Base-by-base conservation (phyloP, 106 monocot species). In the Acorus gramineus region DNA sequence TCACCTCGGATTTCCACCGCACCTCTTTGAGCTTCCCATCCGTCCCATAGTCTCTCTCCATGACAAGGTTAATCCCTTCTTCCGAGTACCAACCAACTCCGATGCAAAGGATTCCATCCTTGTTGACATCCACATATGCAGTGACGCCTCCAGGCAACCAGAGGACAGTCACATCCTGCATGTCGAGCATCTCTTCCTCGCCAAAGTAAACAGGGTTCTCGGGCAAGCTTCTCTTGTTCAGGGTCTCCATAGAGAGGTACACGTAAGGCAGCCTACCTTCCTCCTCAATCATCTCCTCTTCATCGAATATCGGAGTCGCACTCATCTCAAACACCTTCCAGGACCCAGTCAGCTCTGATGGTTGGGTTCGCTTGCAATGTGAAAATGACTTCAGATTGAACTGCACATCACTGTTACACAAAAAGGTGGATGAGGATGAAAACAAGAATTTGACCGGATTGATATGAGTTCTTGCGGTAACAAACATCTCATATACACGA, bases 21-120 rank as follows among this genome's bases (percentile, higher is more conserved):
- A 86, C 98, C 70, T 98, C 92, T 64, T 78, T 92, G 62, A 98
- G 92, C 62, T 88, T 92, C 2, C 98, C 98, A 84, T 98, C 98
- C 45, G 66, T 81, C 9, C 81, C 98, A 69, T 98, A 98, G 56
- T 98, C 98, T 72, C 98, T 88, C 77, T 98, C 98, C 98, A 98
- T 98, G 51, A 92, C 98, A 64, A 98, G 83, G 69, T 92, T 98
- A 44, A 86, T 67, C 44, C 98, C 98, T 69, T 98, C 98, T 10
- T 98, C 80, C 1, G 92, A 92, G 65, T 92, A 98, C 98, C 98
- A 98, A 42, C 98, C 88, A 28, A 89, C 74, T 0, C 98, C 98
- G 2, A 98, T 81, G 47, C 88, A 92, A 46, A 98, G 79, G 6
- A 76, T 64, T 7, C 98, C 98, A 14, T 98, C 92, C 52, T 81